Conservation (phyloP, 2,329 filamentous ascomycete species). For the Calonectria pteridis region DNA sequence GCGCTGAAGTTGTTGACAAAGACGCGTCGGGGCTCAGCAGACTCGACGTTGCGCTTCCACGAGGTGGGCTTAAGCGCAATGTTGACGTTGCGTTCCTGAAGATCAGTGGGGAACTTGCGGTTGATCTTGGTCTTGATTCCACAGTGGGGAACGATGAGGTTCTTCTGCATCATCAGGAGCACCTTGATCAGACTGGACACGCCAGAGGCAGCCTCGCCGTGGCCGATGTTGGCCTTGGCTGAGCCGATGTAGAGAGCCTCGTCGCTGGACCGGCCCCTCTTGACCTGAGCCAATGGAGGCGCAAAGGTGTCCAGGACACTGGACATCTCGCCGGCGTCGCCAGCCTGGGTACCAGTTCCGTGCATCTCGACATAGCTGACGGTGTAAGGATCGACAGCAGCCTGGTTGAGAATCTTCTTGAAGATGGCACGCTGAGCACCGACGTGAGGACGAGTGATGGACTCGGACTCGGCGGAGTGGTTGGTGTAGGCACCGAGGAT, state of each 20-base stretch:
- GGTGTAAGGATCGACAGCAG: constrained; percentile 80
- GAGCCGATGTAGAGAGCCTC: constrained; percentile 72
- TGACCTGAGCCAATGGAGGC: constrained; percentile 46
- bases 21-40: constrained; percentile 58
- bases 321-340: constrained; percentile 85
- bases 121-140: constrained; percentile 66
- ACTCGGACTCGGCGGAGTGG: constrained; percentile 77
- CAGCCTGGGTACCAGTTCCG: constrained; percentile 84
- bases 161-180: constrained; percentile 62
- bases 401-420: constrained; percentile 75
- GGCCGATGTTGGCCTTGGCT: constrained; percentile 75
- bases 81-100: constrained; percentile 57
- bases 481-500: constrained; percentile 75
- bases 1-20: constrained; percentile 79
- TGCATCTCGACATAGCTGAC: constrained; percentile 93
- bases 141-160: constrained; percentile 62
- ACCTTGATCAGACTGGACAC: constrained; percentile 67
- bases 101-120: constrained; percentile 55
- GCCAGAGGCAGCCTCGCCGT: constrained; percentile 73
- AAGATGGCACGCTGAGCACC: constrained; percentile 73
- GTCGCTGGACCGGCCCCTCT: constrained; percentile 44
- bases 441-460: constrained; percentile 78
- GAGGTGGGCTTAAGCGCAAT: constrained; percentile 67
- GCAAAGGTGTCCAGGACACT: constrained; percentile 75
- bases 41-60: constrained; percentile 51